phyloP scores from a whole-genome alignment of 2,329 filamentous ascomycete genomes.

The Cercospora berteroae region DNA sequence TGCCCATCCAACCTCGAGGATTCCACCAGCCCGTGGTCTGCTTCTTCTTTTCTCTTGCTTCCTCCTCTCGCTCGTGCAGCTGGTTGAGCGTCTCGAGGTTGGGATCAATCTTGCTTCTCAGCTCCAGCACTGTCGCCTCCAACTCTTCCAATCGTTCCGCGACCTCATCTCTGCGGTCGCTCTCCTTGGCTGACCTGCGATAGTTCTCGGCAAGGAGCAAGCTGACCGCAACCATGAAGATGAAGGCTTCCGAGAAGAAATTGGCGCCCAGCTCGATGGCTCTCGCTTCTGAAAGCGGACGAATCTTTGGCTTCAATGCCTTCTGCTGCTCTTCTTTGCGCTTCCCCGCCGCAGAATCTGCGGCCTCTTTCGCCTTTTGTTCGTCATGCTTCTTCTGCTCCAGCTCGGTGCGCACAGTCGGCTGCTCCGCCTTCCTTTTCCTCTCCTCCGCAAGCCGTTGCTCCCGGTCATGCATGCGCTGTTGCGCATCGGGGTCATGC shows the following conservation, averaged over 20 bases:
- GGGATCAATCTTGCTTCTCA: conserved; percentile 35
- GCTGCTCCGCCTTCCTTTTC: conserved; percentile 50
- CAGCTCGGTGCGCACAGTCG: conserved; percentile 62
- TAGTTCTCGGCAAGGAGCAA: conserved; percentile 63
- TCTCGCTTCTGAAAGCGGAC: conserved; percentile 64
- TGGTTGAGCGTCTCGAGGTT: conserved; percentile 39
- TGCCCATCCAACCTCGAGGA: conserved; percentile 20
- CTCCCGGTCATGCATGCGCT: conserved; percentile 53
- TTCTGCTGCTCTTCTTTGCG: conserved; percentile 46
- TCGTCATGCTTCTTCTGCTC: conserved; percentile 58
- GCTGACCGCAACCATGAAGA: conserved; percentile 62
- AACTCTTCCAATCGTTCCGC: conserved; percentile 58
- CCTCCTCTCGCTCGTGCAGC: conserved; percentile 38
- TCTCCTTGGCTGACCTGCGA: conserved; percentile 61
- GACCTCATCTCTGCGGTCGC: conserved; percentile 58
- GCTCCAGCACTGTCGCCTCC: conserved; percentile 48
- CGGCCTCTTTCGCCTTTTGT: conserved; percentile 40
- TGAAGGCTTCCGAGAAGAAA: conserved; percentile 66
- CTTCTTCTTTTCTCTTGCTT: conserved; percentile 27
- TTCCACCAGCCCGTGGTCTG: conserved; percentile 33
- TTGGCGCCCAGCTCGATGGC: conserved; percentile 68
- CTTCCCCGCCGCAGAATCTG: conserved; percentile 36
- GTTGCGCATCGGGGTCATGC: conserved; percentile 58
- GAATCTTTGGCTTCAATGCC: conserved; percentile 48
- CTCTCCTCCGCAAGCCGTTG: conserved; percentile 56